phyloP scores from a whole-genome alignment of 2,329 filamentous ascomycete species.

The Tolypocladium nubicola region DNA sequence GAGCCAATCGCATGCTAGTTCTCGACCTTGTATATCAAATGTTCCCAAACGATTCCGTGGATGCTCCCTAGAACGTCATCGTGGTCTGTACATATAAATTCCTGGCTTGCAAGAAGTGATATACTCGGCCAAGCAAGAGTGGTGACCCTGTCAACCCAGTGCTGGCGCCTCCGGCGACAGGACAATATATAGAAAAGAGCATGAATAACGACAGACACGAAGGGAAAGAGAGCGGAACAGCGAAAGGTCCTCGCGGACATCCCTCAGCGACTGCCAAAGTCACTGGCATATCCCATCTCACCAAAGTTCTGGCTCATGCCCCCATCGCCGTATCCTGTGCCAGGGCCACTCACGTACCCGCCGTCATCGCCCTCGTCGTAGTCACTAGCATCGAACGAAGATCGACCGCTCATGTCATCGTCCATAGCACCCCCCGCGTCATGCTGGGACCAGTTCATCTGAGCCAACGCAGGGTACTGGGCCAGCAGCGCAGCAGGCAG shows the following conservation, averaged over 20 bases:
- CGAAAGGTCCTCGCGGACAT: not conserved
- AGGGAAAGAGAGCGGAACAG: not conserved
- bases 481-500: constrained; percentile 82
- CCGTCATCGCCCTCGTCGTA: constrained; percentile 64
- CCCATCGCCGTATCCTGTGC: constrained; percentile 47
- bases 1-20: not conserved
- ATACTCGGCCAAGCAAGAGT: not conserved
- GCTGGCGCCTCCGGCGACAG: not conserved
- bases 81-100: not conserved
- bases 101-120: not conserved
- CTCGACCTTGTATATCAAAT: not conserved
- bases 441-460: constrained; percentile 65
- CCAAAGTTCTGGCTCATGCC: constrained; percentile 43
- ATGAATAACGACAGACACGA: not conserved
- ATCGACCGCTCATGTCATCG: constrained; percentile 67
- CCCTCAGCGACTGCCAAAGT: constrained; percentile 34
- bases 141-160: not conserved
- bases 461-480: constrained; percentile 88
- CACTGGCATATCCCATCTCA: constrained; percentile 41
- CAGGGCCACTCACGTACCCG: constrained; percentile 55
- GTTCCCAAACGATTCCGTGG: not conserved
- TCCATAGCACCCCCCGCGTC: constrained; percentile 63
- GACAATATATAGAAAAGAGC: not conserved
- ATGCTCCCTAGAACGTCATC: not conserved
- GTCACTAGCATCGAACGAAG: constrained; percentile 74